Conservation (phyloP, 768 basidiomycete genomes). For the Pulveroboletus sp. region DNA sequence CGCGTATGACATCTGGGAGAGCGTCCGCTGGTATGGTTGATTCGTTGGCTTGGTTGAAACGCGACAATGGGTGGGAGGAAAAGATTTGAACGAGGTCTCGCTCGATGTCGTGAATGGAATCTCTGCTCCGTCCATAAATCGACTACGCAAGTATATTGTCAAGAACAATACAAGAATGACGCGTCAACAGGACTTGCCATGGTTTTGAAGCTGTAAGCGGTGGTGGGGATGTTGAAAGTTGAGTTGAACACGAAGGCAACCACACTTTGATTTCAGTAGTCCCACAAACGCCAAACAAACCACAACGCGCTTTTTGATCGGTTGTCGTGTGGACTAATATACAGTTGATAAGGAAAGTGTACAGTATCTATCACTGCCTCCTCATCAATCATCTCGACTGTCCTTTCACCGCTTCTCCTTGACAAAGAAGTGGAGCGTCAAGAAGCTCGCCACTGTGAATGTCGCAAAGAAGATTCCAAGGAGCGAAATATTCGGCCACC, state of each 20-base stretch:
- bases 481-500: constrained; percentile 95
- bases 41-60: constrained; percentile 55
- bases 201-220: constrained; percentile 10
- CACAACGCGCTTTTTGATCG: constrained; percentile 8
- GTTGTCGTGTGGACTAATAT: not conserved
- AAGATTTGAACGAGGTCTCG: constrained; percentile 68
- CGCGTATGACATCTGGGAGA: constrained; percentile 67
- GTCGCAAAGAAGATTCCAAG: constrained; percentile 83
- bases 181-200: constrained; percentile 24
- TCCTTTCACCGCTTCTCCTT: constrained; percentile 56
- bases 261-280: constrained; percentile 3
- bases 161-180: constrained; percentile 1
- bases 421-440: constrained; percentile 84
- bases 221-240: constrained; percentile 2
- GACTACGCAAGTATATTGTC: constrained; percentile 21
- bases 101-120: constrained; percentile 71
- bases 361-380: not conserved
- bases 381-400: constrained; percentile 1
- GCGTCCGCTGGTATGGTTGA: constrained; percentile 67
- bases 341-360: not conserved
- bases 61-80: constrained; percentile 57
- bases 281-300: constrained; percentile 23
- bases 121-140: constrained; percentile 56
- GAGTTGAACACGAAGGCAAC: constrained; percentile 2
- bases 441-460: constrained; percentile 74